phyloP scores from a whole-genome alignment of 345 rosid species.

The Psidium guajava region DNA sequence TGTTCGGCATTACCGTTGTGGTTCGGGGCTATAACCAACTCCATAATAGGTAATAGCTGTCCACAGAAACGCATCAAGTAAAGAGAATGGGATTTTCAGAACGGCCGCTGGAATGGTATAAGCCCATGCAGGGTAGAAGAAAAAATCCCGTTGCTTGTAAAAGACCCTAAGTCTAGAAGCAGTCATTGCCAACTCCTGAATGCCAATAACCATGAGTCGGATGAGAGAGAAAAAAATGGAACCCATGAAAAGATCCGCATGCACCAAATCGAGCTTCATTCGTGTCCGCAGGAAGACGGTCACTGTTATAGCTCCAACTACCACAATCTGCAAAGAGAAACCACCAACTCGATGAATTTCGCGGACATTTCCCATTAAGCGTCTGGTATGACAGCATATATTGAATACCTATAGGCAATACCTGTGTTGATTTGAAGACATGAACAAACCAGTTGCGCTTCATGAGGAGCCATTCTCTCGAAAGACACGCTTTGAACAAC shows the following conservation, averaged over 20 bases:
- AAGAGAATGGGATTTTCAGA: slow-evolving; percentile 36
- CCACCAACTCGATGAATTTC: not conserved
- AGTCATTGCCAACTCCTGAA: slow-evolving; percentile 28
- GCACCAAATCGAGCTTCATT: slow-evolving; percentile 18
- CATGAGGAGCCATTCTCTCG: slow-evolving; percentile 57
- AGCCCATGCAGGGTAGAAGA: slow-evolving; percentile 48
- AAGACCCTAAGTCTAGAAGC: slow-evolving; percentile 31
- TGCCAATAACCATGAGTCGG: slow-evolving; percentile 20
- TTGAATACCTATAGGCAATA: not conserved
- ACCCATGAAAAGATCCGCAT: slow-evolving; percentile 24
- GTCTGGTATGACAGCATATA: not conserved
- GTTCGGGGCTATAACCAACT: slow-evolving; percentile 42
- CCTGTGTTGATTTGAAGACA: slow-evolving; percentile 33
- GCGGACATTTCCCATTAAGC: not conserved
- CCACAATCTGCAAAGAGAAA: slow-evolving; percentile 23
- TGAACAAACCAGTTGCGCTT: slow-evolving; percentile 32
- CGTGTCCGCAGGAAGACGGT: slow-evolving; percentile 23
- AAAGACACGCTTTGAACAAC: slow-evolving; percentile 48
- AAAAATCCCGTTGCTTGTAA: slow-evolving; percentile 32
- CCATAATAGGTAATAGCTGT: slow-evolving; percentile 42
- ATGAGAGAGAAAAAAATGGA: slow-evolving; percentile 29
- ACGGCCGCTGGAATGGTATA: slow-evolving; percentile 26
- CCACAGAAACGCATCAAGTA: slow-evolving; percentile 36
- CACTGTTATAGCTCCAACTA: slow-evolving; percentile 19
- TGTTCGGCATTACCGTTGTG: slow-evolving; percentile 15